Base-by-base conservation (phyloP, 805 yeast genomes). In the Scheffersomyces amazonensis region DNA sequence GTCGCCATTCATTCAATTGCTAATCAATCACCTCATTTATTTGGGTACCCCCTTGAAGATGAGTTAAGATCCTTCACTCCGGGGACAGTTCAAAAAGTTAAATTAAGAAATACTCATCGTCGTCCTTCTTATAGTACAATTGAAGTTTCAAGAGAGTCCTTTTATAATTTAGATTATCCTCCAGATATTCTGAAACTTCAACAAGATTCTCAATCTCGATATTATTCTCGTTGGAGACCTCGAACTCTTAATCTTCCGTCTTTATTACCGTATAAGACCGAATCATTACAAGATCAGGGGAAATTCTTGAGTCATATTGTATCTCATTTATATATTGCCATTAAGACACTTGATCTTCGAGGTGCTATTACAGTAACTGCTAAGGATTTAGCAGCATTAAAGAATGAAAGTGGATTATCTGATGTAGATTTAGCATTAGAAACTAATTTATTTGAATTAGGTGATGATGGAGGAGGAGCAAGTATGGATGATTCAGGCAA, bases 221-320 rank as follows among this genome's bases (percentile, higher is more conserved):
- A 64, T 42, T 70, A 45, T 44, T 54, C 73, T 13, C 51, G 75
- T 18, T 29, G 45, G 2, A 47, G 68, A 23, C 71, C 70, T 4
- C 58, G 79, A 38, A 66, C 77, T 4, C 46, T 69, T 17, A 56
- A 67, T 44, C 50, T 68, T 23, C 71, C 72, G 1, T 59, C 54
- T 13, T 52, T 75, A 35, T 67, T 91, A 19, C 98, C 98, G 0
- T 93, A 90, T 58, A 64, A 69, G 31, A 75, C 83, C 0, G 97
- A 88, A 56, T 50, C 78, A 1, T 80, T 79, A 12, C 63, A 64
- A 23, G 95, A 85, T 40, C 84, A 81, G 41, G 83, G 87, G 13
- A 74, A 71, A 37, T 89, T 88, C 49, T 65, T 91, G 28, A 73
- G 86, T 31, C 93, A 84, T 52, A 84, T 91, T n/a, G 72, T 90